Evolutionary conservation across 129 eudicot species (phyloP).

Genomic region (Mikania micrantha): DNA sequence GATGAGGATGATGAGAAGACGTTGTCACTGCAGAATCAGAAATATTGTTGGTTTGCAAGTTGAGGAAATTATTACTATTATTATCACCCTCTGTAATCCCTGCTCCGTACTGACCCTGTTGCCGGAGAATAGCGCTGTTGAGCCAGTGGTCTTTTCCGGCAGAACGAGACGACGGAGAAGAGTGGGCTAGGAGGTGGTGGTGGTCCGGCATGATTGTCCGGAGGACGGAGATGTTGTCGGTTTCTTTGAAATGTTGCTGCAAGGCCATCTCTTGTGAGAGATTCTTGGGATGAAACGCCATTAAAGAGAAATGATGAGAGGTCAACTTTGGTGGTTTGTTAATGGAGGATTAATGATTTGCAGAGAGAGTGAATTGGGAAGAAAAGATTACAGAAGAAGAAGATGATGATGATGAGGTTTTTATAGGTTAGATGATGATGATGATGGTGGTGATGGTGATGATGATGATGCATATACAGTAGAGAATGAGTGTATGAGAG

Average conservation of each 20-base stretch:
- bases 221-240: conserved; percentile 33
- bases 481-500: background rate
- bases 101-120: conserved; percentile 33
- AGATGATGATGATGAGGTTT: conserved; percentile 17
- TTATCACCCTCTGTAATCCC: background rate
- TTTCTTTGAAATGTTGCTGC: conserved; percentile 49
- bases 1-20: conserved; percentile 25
- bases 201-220: conserved; percentile 42
- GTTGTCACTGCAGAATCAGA: conserved; percentile 26
- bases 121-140: conserved; percentile 62
- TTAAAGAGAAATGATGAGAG: background rate
- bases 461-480: too few relatives aligned
- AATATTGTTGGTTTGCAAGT: conserved; percentile 40
- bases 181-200: conserved; percentile 15
- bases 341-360: background rate
- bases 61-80: conserved; percentile 29
- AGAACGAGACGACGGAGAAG: conserved; percentile 26
- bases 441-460: background rate
- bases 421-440: background rate
- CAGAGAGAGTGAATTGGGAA: background rate
- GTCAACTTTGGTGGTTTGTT: background rate
- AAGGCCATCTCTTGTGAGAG: conserved; percentile 54
- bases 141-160: conserved; percentile 61
- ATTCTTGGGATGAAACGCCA: conserved; percentile 52
- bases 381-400: background rate